These are phyloP conservation scores for Comarum palustre DNA, from an alignment of 306 rosid genomes.

Conservation along the genomic window DNA sequence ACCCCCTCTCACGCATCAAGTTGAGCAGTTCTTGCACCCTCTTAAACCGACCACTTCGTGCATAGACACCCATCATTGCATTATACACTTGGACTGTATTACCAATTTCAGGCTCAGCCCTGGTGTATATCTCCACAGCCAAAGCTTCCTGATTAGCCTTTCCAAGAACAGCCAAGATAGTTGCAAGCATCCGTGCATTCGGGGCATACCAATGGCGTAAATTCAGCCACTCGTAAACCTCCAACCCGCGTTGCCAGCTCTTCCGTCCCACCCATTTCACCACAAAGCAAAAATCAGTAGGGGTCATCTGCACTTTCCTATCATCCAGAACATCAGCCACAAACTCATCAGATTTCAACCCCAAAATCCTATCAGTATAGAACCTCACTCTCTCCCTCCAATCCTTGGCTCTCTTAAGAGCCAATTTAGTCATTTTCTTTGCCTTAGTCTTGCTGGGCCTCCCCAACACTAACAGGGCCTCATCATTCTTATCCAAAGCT, in stretches of 20 bases:
- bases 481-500: slow-evolving; percentile 36
- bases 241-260: slow-evolving; percentile 82
- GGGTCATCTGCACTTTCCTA: slow-evolving; percentile 72
- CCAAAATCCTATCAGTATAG: slow-evolving; percentile 68
- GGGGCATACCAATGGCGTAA: slow-evolving; percentile 82
- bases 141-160: slow-evolving; percentile 78
- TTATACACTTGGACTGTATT: slow-evolving; percentile 80
- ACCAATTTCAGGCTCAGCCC: slow-evolving; percentile 51
- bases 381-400: slow-evolving; percentile 87
- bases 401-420: slow-evolving; percentile 66
- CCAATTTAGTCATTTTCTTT: slow-evolving; percentile 73
- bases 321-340: slow-evolving; percentile 84
- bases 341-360: slow-evolving; percentile 58
- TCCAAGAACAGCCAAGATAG: slow-evolving; percentile 77
- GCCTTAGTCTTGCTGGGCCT: slow-evolving; percentile 56
- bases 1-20: slow-evolving; percentile 67
- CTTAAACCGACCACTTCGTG: slow-evolving; percentile 60
- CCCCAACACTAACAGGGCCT: slow-evolving; percentile 44
- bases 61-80: slow-evolving; percentile 93
- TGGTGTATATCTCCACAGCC: slow-evolving; percentile 70
- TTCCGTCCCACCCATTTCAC: slow-evolving; percentile 78
- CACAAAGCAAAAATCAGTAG: slow-evolving; percentile 83
- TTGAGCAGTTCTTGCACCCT: slow-evolving; percentile 62
- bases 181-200: slow-evolving; percentile 85
- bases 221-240: slow-evolving; percentile 89